phyloP scores from a whole-genome alignment of 768 basidiomycete species.

The Amanita molliuscula region DNA sequence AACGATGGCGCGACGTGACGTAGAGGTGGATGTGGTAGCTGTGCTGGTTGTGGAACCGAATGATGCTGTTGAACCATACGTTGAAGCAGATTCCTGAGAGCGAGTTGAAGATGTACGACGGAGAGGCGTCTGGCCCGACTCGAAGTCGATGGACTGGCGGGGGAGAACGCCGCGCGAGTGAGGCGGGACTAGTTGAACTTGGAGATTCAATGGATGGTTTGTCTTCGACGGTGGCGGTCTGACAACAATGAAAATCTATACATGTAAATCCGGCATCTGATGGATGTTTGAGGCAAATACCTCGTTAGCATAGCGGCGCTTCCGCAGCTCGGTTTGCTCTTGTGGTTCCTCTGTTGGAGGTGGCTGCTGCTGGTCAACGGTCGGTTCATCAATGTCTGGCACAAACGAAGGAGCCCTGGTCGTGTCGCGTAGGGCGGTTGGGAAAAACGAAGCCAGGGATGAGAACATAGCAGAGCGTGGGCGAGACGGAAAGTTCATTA shows the following conservation, averaged over 20 bases:
- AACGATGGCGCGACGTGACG: slow-evolving; percentile 65
- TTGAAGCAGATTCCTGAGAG: slow-evolving; percentile 39
- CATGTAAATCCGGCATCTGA: not conserved
- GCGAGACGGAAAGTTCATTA: not conserved
- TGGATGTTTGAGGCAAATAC: not conserved
- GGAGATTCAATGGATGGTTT: slow-evolving; percentile 85
- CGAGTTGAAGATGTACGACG: slow-evolving; percentile 47
- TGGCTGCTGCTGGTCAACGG: not conserved
- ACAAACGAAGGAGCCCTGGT: not conserved
- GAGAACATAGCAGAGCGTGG: slow-evolving; percentile 4
- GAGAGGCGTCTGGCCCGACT: slow-evolving; percentile 17
- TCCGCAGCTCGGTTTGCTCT: not conserved
- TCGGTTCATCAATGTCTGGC: slow-evolving; percentile 1
- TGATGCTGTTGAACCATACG: slow-evolving; percentile 28
- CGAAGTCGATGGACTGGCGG: slow-evolving; percentile 35
- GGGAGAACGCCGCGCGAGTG: slow-evolving; percentile 28
- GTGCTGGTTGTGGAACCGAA: slow-evolving; percentile 19
- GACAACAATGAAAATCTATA: slow-evolving; percentile 86
- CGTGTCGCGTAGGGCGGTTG: slow-evolving; percentile 1
- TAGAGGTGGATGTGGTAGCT: slow-evolving; percentile 25
- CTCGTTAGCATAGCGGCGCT: slow-evolving; percentile 1
- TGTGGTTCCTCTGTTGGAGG: not conserved
- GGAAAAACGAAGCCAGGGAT: slow-evolving; percentile 3
- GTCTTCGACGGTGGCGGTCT: slow-evolving; percentile 78
- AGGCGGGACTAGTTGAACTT: slow-evolving; percentile 84